These are phyloP conservation scores for Limtongia smithiae DNA, from an alignment of 805 yeast species.

Conservation along the genomic window DNA sequence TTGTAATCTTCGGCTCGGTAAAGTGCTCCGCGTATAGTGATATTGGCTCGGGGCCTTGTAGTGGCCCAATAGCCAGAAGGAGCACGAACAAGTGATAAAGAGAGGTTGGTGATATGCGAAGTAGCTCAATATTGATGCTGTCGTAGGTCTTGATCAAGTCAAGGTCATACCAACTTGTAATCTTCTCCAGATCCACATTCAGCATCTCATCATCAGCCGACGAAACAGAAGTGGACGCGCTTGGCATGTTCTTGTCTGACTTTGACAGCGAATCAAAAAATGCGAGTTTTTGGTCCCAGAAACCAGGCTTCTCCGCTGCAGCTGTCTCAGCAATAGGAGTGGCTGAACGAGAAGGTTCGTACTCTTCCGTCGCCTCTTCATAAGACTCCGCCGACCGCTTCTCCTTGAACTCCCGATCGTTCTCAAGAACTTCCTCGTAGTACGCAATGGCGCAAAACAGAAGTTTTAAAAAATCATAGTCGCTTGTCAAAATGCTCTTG, in stretches of 20 bases:
- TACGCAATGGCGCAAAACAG: constrained; percentile 48
- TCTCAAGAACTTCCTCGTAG: constrained; percentile 10
- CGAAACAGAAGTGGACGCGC: neutral
- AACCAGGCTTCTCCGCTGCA: constrained; percentile 5
- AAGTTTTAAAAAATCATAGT: constrained; percentile 44
- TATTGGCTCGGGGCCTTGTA: constrained; percentile 40
- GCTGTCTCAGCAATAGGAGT: neutral
- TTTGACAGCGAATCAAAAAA: constrained; percentile 3
- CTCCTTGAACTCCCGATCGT: constrained; percentile 14
- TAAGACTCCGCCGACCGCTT: constrained; percentile 24
- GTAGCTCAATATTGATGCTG: constrained; percentile 40
- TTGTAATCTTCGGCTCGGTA: constrained; percentile 39
- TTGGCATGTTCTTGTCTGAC: constrained; percentile 1
- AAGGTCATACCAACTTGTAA: constrained; percentile 35
- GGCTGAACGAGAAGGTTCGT: constrained; percentile 5
- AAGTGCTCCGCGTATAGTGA: constrained; percentile 32
- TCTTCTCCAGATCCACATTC: constrained; percentile 19
- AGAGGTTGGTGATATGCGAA: constrained; percentile 42
- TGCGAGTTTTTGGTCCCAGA: constrained; percentile 20
- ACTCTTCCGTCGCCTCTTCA: constrained; percentile 13
- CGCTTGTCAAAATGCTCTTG: constrained; percentile 37
- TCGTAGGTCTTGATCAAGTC: constrained; percentile 46
- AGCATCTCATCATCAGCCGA: constrained; percentile 31
- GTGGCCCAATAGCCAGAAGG: constrained; percentile 45
- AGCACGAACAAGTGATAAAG: constrained; percentile 49